Conservation (phyloP, 2,329 filamentous ascomycete species). For the Exophiala sp. region DNA sequence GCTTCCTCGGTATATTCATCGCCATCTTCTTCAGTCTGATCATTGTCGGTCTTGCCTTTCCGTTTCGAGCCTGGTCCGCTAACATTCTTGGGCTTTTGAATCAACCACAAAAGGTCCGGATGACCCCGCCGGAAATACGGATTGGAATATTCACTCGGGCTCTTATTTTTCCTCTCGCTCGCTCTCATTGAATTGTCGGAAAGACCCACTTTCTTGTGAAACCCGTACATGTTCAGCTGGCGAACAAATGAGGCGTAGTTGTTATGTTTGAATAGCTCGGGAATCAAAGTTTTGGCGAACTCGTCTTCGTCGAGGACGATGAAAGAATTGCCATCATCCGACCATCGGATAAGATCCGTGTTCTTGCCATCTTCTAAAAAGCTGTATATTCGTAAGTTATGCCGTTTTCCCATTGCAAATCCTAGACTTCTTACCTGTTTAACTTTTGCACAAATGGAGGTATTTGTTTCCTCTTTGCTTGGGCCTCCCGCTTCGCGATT, state of each 20-base stretch:
- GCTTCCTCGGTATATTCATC: constrained; percentile 47
- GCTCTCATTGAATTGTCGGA: constrained; percentile 98
- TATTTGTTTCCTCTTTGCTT: constrained; percentile 88
- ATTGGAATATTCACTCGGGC: constrained; percentile 96
- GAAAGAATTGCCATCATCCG: constrained; percentile 91
- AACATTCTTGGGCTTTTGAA: constrained; percentile 85
- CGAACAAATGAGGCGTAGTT: constrained; percentile 73
- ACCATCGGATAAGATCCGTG: constrained; percentile 93
- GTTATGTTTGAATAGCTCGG: constrained; percentile 72
- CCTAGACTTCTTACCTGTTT: constrained; percentile 66
- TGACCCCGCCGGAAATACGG: constrained; percentile 91
- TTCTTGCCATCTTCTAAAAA: constrained; percentile 92
- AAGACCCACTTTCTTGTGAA: constrained; percentile 69
- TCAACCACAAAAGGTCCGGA: constrained; percentile 88
- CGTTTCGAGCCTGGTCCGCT: constrained; percentile 49
- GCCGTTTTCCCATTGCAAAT: constrained; percentile 17
- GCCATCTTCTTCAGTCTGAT: constrained; percentile 64
- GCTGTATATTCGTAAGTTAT: constrained; percentile 44
- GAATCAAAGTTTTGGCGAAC: constrained; percentile 67
- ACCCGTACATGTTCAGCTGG: constrained; percentile 62
- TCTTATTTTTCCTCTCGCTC: constrained; percentile 95
- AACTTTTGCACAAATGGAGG: constrained; percentile 97
- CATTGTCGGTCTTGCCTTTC: constrained; percentile 48
- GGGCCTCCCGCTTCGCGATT: constrained; percentile 78
- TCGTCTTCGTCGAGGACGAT: constrained; percentile 94